Evolutionary conservation across 1,139 yeast species (phyloP), one percentile per base, ranked within the genome.

Genomic region (Geotrichum bryndzae): DNA sequence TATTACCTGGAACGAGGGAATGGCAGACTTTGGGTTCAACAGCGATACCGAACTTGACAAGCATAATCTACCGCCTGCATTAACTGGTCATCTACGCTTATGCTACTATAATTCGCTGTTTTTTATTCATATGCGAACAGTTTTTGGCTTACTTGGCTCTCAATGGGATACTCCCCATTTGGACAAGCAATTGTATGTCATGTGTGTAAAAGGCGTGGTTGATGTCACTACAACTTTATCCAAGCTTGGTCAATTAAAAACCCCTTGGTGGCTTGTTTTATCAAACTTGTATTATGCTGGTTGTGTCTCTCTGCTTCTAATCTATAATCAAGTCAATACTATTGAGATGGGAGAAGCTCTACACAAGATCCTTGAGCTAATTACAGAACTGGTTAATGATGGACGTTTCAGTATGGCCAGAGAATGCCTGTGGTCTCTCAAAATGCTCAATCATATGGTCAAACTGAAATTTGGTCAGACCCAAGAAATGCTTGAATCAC

Each of bases 341-440:
- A 57, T 63, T 2, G 65, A 68, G 38, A 63, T 71, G 31, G 65
- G 69, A 4, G 55, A 62, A 5, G 68, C 69, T 27, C 65, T 76
- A 18, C 38, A 62, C 7, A 60, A 65, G 41, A 71, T 74, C 3
- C 68, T 76, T 59, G 60, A 61, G 10, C 61, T 74, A 1, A 68
- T 78, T 54, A 80, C 80, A 23, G 73, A 73, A 61, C 69, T 80
- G 13, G 68, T 78, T 6, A 69, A 74, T 41, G 76, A 76, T 54
- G 82, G 79, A 59, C 71, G 85, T 60, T 82, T 81, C 68, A 79
- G 78, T 56, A 85, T 85, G 90, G 84, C 82, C 11, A 77, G 79
- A 59, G 89, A 85, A 69, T 83, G 87, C 68, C 70, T 83, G 35
- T 85, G 90, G 90, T 85, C 84, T 0, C 70, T 85, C 51, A 83